Evolutionary conservation across 202 grass and related monocot genomes (phyloP), one percentile per base, ranked within the genome.

Genomic region (Cymbopogon flexuosus): DNA sequence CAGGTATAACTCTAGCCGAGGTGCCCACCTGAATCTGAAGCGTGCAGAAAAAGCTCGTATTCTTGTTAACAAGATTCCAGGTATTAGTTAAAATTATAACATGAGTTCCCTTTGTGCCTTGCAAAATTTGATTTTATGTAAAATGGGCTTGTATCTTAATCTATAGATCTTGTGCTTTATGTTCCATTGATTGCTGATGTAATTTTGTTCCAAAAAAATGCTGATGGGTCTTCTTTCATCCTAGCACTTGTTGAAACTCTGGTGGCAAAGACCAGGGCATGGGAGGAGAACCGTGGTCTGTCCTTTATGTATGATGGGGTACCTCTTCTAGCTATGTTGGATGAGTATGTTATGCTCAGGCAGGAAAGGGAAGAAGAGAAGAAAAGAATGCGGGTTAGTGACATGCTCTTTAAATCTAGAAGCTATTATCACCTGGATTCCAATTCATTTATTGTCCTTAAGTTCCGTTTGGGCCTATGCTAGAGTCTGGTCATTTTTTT

Each of bases 351-450:
- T 21, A 93, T 96, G 96, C 92, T 99, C 29, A 92, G 96, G 43
- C 90, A 91, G 56, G 96, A 99, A 87, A 99, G 92, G 59, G 96
- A 96, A 77, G 96, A 96, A 84, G 96, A 99, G 11, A 99, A 99
- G 80, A 91, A 90, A 77, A 93, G 92, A 83, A 87, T 85, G 88
- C 82, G 86, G 84, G 96, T 98, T 68, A 75, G 62, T 66, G 37
- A 35, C 14, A 76, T 73, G 30, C 23, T 52, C 56, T 42, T 24
- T 62, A 12, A 87, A 79, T 73, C 9, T 79, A 46, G 69, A 40
- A 71, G 8, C 18, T 9, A 80, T 18, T 18, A 8, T 0, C 61
- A 69, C 5, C n/a, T 37, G 15, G 27, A 29, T 39, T 35, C 10
- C 7, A 42, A 70, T 47, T 36, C 45, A 37, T 65, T 29, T 71